Evolutionary conservation across 2,329 filamentous ascomycete genomes (phyloP).

Genomic region (Rutstroemia sp.): DNA sequence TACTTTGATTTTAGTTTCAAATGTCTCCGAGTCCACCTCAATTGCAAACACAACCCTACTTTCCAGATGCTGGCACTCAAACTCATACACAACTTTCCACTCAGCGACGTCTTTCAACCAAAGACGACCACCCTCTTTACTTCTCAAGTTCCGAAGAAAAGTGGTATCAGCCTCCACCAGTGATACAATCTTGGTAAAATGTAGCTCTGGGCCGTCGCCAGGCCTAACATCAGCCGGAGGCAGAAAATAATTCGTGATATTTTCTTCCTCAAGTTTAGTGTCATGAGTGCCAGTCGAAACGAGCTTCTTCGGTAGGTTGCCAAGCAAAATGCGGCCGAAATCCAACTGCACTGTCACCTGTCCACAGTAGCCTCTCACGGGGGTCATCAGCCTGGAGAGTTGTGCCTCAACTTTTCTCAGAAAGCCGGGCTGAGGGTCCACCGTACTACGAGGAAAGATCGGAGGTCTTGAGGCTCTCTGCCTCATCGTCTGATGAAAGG

Average conservation of each 20-base stretch:
- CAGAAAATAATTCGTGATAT: constrained; percentile 1
- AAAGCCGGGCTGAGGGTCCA: constrained; percentile 14
- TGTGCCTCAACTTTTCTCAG: constrained; percentile 10
- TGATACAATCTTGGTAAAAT: constrained; percentile 26
- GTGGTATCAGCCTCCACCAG: constrained; percentile 20
- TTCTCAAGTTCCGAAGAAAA: constrained; percentile 19
- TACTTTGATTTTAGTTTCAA: constrained; percentile 14
- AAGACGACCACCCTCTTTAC: constrained; percentile 12
- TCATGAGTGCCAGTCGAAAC: constrained; percentile 9
- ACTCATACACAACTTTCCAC: constrained; percentile 24
- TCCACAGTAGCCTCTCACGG: constrained; percentile 21
- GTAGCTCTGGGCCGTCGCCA: constrained; percentile 3
- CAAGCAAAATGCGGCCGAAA: constrained; percentile 26
- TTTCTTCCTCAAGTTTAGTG: not conserved
- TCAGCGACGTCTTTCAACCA: constrained; percentile 17
- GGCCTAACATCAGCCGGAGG: not conserved
- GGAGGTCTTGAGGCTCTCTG: constrained; percentile 11
- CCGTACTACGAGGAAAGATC: not conserved
- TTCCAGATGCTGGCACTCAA: constrained; percentile 19
- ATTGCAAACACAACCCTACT: constrained; percentile 16
- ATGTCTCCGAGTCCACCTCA: constrained; percentile 26
- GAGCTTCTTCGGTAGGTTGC: constrained; percentile 9
- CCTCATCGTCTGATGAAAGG: constrained; percentile 23
- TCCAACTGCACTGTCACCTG: constrained; percentile 19
- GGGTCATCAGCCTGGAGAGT: constrained; percentile 18